Percentiles rank a stretch among this genome's conserved stretches.
Conservation (phyloP, 2,329 filamentous ascomycete genomes). For the Fusarium anthophilum region DNA sequence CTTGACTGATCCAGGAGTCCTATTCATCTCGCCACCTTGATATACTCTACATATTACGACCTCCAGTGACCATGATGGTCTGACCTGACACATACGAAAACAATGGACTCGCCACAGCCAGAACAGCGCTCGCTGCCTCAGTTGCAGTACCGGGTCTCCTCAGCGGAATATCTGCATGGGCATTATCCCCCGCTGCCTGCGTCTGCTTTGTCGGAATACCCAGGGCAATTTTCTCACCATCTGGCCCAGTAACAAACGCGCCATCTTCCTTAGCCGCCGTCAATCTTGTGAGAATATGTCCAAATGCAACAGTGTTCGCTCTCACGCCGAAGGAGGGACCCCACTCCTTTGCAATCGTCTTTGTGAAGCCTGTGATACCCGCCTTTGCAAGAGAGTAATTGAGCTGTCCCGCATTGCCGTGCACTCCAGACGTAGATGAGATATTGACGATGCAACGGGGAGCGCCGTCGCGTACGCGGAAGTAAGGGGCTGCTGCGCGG, state of each 20-base stretch:
- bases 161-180: slow-evolving; percentile 78
- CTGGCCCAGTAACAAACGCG: slow-evolving; percentile 78
- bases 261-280: slow-evolving; percentile 88
- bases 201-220: slow-evolving; percentile 75
- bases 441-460: slow-evolving; percentile 85
- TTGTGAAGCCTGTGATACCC: slow-evolving; percentile 82
- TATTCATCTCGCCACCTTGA: background rate
- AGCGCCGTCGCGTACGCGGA: slow-evolving; percentile 85
- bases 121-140: slow-evolving; percentile 80
- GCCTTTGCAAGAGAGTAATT: slow-evolving; percentile 91
- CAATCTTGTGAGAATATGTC: slow-evolving; percentile 80
- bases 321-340: slow-evolving; percentile 84
- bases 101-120: slow-evolving; percentile 83
- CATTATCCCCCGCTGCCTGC: slow-evolving; percentile 51
- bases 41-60: slow-evolving; percentile 64
- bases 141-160: slow-evolving; percentile 79
- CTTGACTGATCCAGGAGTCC: background rate
- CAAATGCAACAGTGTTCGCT: slow-evolving; percentile 86
- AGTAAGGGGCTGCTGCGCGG: slow-evolving; percentile 83
- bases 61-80: slow-evolving; percentile 87
- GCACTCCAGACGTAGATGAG: slow-evolving; percentile 80
- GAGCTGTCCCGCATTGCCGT: slow-evolving; percentile 90
- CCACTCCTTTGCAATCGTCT: slow-evolving; percentile 94
- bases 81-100: slow-evolving; percentile 88
- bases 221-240: slow-evolving; percentile 77